Evolutionary conservation across 805 yeast genomes (phyloP), one percentile per base, ranked within the genome.

Genomic region (Ogataea neopini): DNA sequence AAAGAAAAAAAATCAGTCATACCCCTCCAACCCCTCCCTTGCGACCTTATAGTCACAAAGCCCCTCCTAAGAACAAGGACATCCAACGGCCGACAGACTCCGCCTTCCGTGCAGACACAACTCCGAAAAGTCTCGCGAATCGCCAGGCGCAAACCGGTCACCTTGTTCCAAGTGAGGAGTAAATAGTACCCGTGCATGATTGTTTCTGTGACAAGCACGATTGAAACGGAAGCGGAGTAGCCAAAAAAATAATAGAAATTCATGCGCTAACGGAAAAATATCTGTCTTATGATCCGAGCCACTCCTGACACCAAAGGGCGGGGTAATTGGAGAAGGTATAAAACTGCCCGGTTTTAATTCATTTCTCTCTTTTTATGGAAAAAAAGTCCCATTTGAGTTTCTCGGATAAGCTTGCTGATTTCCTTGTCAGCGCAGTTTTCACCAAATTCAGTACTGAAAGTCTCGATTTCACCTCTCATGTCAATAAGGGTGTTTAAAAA

Each of bases 281-380:
- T 37, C 44, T 28, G 38, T 28, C 23, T 22, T 41, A 26, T 44
- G 45, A 38, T 48, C 51, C 51, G 51, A 33, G 30, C 9, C 14
- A 41, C 48, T 23, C 48, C 51, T 37, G n/a, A 41, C 17, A 44
- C 51, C 48, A 6, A 26, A 7, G 33, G 32, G 42, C 42, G 42
- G 37, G 44, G 44, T 30, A 22, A 19, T 4, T 19, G 43, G 35
- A 26, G 29, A 28, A 40, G 19, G 9, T n/a, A 15, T 22, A 17
- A 10, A 4, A 8, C 9, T 14, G 30, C 40, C 40, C 30, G 42
- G 13, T 22, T 17, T 32, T 28, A 48, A 10, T 51, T 50, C 80
- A 84, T 78, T 60, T 83, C 89, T 2, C 83, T 75, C 57, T 83
- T 83, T 45, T 70, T 70, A 44, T 69, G 64, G 30, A 82, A 61